Evolutionary conservation across 2,329 filamentous ascomycete species (phyloP).

Genomic region (Verticillium nubilum): DNA sequence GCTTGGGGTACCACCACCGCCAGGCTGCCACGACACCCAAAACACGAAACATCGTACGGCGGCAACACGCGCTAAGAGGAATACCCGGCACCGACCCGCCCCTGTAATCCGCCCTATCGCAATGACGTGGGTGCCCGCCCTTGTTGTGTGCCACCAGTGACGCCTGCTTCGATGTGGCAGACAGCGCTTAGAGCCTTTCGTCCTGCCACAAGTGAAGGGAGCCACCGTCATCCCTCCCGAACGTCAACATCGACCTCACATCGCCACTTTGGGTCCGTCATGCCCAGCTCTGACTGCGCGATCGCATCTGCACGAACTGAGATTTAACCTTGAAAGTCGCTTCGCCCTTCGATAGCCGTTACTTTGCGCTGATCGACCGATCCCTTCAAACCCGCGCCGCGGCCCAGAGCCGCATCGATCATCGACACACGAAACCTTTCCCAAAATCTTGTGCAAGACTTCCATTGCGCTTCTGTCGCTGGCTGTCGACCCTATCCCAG

Average conservation of each 20-base stretch:
- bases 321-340: neutral
- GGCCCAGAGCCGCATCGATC: conserved; percentile 10
- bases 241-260: neutral
- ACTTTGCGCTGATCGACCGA: neutral
- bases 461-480: neutral
- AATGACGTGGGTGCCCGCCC: neutral
- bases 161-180: neutral
- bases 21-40: neutral
- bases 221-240: neutral
- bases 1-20: neutral
- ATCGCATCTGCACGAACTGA: neutral
- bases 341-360: neutral
- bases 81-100: neutral
- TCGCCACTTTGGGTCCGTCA: neutral
- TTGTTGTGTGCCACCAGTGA: neutral
- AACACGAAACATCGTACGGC: neutral
- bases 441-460: neutral
- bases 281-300: neutral
- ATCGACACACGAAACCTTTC: conserved; percentile 14
- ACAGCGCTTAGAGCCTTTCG: neutral
- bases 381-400: neutral
- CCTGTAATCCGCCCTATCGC: neutral
- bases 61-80: neutral
- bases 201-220: neutral
- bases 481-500: neutral